Evolutionary conservation across 441 rosid genomes (phyloP), one percentile per base, ranked within the genome.

Genomic region (Erysimum cheiri): DNA sequence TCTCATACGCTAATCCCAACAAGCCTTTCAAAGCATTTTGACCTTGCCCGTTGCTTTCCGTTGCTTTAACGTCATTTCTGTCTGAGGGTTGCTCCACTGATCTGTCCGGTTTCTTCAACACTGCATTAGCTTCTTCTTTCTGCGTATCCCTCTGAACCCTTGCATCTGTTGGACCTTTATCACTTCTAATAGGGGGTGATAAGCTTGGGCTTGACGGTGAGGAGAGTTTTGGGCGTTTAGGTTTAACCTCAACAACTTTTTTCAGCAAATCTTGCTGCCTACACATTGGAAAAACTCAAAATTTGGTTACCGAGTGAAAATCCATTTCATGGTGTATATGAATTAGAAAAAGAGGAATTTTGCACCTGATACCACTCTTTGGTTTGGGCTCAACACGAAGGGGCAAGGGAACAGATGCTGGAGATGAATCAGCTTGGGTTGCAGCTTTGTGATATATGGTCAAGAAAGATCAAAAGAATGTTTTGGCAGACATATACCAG

Each of bases 361-460:
- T 35, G 10, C 72, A 92, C 98, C 96, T 92, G 63, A 92, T 94
- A 67, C 98, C 97, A 63, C 98, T 90, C 84, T 87, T 94, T 44
- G 96, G 87, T 79, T 94, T 94, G 55, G 98, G 97, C 69, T 94
- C 99, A 35, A 92, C 96, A 37, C 97, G 97, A 49, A 92, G 92
- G 9, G 97, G 60, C 77, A 92, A 77, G 15, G 94, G 96, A 80
- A 88, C 80, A 19, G 93, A 66, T 70, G 93, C 90, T 22, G 94
- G 90, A 39, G 97, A 78, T 11, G 97, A 86, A 87, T 94, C 98
- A 10, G 90, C 98, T 77, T 87, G 77, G 60, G 80, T 92, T 57
- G 98, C 98, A 78, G 98, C 99, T 86, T 86, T 90, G 96, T 94
- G 40, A 70, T 60, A 52, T 26, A 62, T 75, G 70, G 85, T 91